Evolutionary conservation across 306 rosid species (phyloP).

Genomic region (Casuarina cunninghamiana): DNA sequence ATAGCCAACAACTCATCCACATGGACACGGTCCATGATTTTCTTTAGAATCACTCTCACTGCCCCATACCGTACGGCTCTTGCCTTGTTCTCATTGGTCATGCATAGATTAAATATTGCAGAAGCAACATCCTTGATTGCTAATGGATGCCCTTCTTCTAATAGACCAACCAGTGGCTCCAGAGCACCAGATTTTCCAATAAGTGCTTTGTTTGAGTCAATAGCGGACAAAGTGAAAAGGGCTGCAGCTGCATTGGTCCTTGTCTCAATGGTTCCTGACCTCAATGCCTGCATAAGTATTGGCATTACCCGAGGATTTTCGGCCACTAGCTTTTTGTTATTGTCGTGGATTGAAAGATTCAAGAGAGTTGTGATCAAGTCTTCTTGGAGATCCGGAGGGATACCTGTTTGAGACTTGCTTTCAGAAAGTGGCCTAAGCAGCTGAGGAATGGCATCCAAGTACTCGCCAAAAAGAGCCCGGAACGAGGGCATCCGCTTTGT

Average conservation of each 20-base stretch:
- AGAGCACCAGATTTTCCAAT: constrained; percentile 82
- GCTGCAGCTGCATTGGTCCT: constrained; percentile 90
- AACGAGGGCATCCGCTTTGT: constrained; percentile 80
- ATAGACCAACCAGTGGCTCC: constrained; percentile 61
- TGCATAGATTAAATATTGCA: constrained; percentile 76
- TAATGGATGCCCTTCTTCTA: constrained; percentile 78
- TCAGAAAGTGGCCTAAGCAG: constrained; percentile 67
- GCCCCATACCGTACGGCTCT: constrained; percentile 72
- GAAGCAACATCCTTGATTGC: constrained; percentile 87
- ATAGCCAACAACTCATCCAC: constrained; percentile 74
- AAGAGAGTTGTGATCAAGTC: constrained; percentile 84
- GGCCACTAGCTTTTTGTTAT: constrained; percentile 80
- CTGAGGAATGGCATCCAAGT: constrained; percentile 57
- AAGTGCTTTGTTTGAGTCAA: constrained; percentile 86
- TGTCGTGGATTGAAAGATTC: constrained; percentile 83
- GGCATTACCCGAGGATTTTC: constrained; percentile 77
- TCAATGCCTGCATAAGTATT: constrained; percentile 61
- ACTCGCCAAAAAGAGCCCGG: constrained; percentile 75
- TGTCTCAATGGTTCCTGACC: constrained; percentile 73
- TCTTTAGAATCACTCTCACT: constrained; percentile 57
- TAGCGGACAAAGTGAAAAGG: constrained; percentile 82
- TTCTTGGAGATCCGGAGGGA: constrained; percentile 67
- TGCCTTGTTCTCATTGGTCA: constrained; percentile 74
- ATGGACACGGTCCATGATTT: constrained; percentile 45
- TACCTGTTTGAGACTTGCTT: constrained; percentile 32